A percentile compares a stretch with the other conserved stretches of the same genome.
phyloP scores from a whole-genome alignment of 1,284 basidiomycete genomes.

The Heterobasidion parviporum region DNA sequence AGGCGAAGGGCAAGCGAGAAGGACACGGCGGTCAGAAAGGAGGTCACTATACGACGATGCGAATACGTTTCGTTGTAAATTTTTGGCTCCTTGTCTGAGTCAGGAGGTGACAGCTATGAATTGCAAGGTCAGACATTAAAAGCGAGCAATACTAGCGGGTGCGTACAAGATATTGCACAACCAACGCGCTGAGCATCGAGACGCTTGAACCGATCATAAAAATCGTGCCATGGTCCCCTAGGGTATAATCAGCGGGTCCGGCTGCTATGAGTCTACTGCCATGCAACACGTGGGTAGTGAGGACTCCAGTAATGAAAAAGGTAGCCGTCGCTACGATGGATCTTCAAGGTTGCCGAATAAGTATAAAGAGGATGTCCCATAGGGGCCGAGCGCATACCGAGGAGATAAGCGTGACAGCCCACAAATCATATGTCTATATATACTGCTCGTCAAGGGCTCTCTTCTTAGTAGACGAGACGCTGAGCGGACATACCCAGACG shows the following conservation, averaged over 20 bases:
- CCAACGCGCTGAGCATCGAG: constrained; percentile 24
- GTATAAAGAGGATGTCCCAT: not conserved
- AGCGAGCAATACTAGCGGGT: not conserved
- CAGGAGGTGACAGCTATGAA: not conserved
- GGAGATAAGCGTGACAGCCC: constrained; percentile 55
- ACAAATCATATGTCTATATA: constrained; percentile 57
- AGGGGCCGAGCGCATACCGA: constrained; percentile 25
- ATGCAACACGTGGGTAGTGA: constrained; percentile 36
- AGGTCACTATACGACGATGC: constrained; percentile 18
- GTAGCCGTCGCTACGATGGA: constrained; percentile 34
- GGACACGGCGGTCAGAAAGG: constrained; percentile 34
- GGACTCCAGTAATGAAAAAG: constrained; percentile 45
- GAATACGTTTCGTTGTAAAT: not conserved
- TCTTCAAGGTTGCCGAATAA: constrained; percentile 3
- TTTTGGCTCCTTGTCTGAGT: not conserved
- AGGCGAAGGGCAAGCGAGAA: constrained; percentile 53
- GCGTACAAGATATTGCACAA: constrained; percentile 28
- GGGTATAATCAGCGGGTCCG: constrained; percentile 24
- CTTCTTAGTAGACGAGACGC: too few species aligned
- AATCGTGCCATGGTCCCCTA: constrained; percentile 24
- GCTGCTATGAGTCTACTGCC: constrained; percentile 16
- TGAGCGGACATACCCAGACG: constrained; percentile 37
- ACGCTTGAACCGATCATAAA: constrained; percentile 30
- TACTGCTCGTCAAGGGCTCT: not conserved
- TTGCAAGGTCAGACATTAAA: not conserved